A percentile compares a stretch with the other conserved stretches of the same genome.
These are phyloP conservation scores for Cnidoscolus chayamansa DNA, from an alignment of 441 rosid genomes.

Conservation along the genomic window DNA sequence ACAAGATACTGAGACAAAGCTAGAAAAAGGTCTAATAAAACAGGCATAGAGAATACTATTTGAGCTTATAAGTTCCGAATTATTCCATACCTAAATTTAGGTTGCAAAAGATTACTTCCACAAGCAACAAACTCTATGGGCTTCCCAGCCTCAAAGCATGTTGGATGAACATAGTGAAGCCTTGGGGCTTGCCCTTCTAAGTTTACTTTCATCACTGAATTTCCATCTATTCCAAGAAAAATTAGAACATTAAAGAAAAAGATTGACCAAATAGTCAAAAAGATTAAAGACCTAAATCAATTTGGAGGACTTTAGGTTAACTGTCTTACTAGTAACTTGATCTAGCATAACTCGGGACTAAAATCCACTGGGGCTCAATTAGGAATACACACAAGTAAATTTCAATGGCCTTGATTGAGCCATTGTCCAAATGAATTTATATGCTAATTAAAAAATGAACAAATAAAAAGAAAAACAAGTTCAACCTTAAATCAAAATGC, in stretches of 20 bases:
- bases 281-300: not conserved
- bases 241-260: slow-evolving; percentile 18
- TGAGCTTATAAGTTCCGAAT: not conserved
- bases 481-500: not conserved
- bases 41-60: not conserved
- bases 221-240: slow-evolving; percentile 50
- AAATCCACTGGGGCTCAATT: not conserved
- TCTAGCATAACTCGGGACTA: not conserved
- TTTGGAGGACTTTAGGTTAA: not conserved
- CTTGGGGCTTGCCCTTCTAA: slow-evolving; percentile 52
- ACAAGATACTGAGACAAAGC: not conserved
- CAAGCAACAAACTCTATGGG: slow-evolving; percentile 85
- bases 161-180: slow-evolving; percentile 84
- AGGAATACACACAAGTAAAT: not conserved
- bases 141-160: slow-evolving; percentile 89
- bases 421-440: not conserved
- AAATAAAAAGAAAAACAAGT: not conserved
- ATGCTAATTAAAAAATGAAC: not conserved
- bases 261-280: not conserved
- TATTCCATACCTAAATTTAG: slow-evolving; percentile 67
- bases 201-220: slow-evolving; percentile 53
- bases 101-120: slow-evolving; percentile 73
- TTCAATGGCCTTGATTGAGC: not conserved
- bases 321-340: not conserved
- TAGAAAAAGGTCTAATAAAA: not conserved